Base-by-base conservation (phyloP, 257 asterid genomes). In the Solanum arcanum region DNA sequence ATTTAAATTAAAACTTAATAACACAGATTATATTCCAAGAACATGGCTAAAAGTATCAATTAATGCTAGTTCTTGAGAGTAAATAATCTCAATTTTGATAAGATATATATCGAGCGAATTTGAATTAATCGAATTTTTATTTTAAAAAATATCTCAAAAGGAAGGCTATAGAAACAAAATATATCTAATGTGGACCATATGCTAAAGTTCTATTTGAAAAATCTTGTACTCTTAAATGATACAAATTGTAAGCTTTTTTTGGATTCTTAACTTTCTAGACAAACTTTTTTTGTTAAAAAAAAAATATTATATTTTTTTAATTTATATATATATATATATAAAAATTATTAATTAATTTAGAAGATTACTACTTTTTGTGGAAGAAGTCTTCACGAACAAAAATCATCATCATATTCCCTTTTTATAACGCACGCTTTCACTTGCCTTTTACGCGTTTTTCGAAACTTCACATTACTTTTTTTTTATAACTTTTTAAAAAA, bases 341-440 rank as follows among this genome's bases (percentile, higher is more conserved):
- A 2, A 15, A 6, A 13, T 3, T 8, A 33, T 18, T 25, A 41
- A 25, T 44, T 78, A 78, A 78, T 44, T 78, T 41, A 25, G 60
- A 78, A 44, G 25, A 39, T 80, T 90, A 72, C 66, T 6, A 83
- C 90, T 91, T 90, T 91, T 87, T 74, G 86, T 60, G 87, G 88
- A 91, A 92, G 87, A 92, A 92, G 95, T 89, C 94, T 92, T 90
- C 49, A 85, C 87, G 88, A 89, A 91, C 93, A 90, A 90, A 92
- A 90, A 88, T 90, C 90, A 92, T 92, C 92, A 91, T 95, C 92
- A 92, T 88, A 77, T 89, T 87, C 91, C 95, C 95, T 94, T 95
- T 95, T 89, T 89, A 86, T 72, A 91, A 90, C 98, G 98, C 98
- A 95, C 97, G 98, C 98, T 93, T 91, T 95, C 92, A 90, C 98